phyloP scores from a whole-genome alignment of 768 basidiomycete species.

The Rhodocollybia butyracea region DNA sequence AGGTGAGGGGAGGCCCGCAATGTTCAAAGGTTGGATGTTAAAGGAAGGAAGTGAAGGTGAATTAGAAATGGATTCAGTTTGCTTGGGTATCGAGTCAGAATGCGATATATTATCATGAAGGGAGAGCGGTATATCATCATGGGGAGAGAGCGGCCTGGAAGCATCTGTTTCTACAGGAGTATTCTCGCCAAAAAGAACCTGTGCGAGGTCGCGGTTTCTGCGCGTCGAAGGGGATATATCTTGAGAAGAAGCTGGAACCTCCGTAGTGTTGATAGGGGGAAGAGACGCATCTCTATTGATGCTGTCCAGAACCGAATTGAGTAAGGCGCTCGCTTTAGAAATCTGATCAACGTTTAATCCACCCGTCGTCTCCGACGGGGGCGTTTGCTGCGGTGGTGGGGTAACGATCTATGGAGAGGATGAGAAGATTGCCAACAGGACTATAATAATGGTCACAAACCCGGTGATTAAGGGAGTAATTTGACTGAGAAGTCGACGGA shows the following conservation, averaged over 20 bases:
- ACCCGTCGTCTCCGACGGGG: conserved; percentile 28
- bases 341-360: conserved; percentile 39
- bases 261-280: conserved; percentile 13
- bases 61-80: background rate
- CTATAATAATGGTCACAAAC: conserved; percentile 16
- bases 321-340: conserved; percentile 60
- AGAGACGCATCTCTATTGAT: conserved; percentile 34
- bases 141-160: conserved; percentile 14
- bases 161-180: background rate
- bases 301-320: conserved; percentile 60
- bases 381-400: conserved; percentile 45
- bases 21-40: too few relatives aligned
- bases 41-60: background rate
- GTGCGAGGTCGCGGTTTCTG: conserved; percentile 72
- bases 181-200: conserved; percentile 59
- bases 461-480: conserved; percentile 49
- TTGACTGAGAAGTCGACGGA: conserved; percentile 82
- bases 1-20: conserved; percentile 12
- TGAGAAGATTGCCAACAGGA: background rate
- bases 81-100: too few relatives aligned
- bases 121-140: conserved; percentile 22
- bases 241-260: conserved; percentile 23
- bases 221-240: conserved; percentile 50
- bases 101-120: conserved; percentile 18
- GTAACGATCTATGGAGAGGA: conserved; percentile 47